Base-by-base conservation (phyloP, 2,329 filamentous ascomycete species). In the Neospermospora avenae region DNA sequence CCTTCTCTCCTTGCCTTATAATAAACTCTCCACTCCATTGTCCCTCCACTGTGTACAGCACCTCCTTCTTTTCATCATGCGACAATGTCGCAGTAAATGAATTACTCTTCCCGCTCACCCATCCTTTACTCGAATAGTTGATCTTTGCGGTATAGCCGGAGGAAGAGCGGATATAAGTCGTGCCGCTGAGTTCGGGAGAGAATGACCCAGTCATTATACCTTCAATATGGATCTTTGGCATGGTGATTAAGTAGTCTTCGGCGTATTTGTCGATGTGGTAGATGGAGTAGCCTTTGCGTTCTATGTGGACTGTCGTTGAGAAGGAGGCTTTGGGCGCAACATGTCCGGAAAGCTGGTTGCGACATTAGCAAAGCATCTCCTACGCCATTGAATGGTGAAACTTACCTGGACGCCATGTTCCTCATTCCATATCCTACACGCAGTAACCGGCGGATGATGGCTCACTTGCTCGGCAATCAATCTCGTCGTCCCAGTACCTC, bases 291-390 rank as follows among this genome's bases (percentile, higher is more conserved):
- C 93, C 93, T 68, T 95, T 88, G 76, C 96, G 90, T 80, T 96
- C 96, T 72, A 98, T 89, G 70, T 93, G 89, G 74, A 98, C 96
- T 39, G 93, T 96, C 68, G 88, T 88, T 63, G 89, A 90, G 76
- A 98, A 97, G 28, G 90, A 95, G 4, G 93, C 92, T 76, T 96
- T 97, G 72, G 97, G 93, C 4, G 90, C 93, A 69, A 97, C 96
- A 79, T 96, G 96, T 51, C 95, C 93, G 78, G 87, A 80, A 14
- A 88, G 78, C 73, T 83, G 78, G 10, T 55, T 18, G 18, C 37
- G 56, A 6, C 18, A 49, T 67, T 44, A 66, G 57, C 46, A 5
- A 31, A 6, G 28, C 11, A 37, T 14, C n/a, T 22, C 25, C 7
- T 5, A 3, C 3, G 14, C 10, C 28, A n/a, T 2, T 6, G 37